Evolutionary conservation across 371 early-diverging fungal species (phyloP).

Genomic region (Mucor irregularis): DNA sequence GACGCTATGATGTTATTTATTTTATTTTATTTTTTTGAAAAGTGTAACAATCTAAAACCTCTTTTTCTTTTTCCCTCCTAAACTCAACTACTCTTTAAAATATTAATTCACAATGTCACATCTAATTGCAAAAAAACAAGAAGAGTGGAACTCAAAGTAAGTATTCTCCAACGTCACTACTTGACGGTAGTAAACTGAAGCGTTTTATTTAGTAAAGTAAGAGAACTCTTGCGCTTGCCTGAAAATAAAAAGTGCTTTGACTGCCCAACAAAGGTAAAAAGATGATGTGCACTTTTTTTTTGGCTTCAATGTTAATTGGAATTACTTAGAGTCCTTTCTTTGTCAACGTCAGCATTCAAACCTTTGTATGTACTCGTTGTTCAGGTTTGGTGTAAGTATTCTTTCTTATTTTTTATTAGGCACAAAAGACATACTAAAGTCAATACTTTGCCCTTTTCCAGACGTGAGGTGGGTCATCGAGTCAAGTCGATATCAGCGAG

Average conservation of each 20-base stretch:
- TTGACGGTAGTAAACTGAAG: neutral
- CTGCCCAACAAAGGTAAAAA: slow-evolving; percentile 59
- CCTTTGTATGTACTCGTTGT: slow-evolving; percentile 66
- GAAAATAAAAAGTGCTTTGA: slow-evolving; percentile 70
- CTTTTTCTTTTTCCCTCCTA: neutral
- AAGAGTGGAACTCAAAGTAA: slow-evolving; percentile 19
- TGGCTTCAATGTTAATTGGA: neutral
- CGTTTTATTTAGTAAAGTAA: slow-evolving; percentile 26
- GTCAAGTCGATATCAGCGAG: slow-evolving; percentile 72
- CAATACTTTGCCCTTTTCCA: slow-evolving; percentile 14
- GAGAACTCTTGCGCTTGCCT: slow-evolving; percentile 40
- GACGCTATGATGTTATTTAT: too few species aligned
- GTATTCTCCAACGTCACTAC: neutral
- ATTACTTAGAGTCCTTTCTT: slow-evolving; percentile 58
- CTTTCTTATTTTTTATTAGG: too few species aligned
- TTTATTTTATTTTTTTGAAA: too few species aligned
- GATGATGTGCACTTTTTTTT: neutral
- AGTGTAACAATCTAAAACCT: too few species aligned
- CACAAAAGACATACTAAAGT: neutral
- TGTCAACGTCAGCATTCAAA: slow-evolving; percentile 61
- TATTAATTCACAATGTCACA: slow-evolving; percentile 2
- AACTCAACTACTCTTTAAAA: too few species aligned
- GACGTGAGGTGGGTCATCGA: slow-evolving; percentile 70
- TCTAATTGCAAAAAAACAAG: slow-evolving; percentile 16
- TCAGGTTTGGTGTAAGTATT: slow-evolving; percentile 64